These are phyloP conservation scores for Arthrobotrys musiformis DNA, from an alignment of 2,329 filamentous ascomycete species.

Conservation along the genomic window DNA sequence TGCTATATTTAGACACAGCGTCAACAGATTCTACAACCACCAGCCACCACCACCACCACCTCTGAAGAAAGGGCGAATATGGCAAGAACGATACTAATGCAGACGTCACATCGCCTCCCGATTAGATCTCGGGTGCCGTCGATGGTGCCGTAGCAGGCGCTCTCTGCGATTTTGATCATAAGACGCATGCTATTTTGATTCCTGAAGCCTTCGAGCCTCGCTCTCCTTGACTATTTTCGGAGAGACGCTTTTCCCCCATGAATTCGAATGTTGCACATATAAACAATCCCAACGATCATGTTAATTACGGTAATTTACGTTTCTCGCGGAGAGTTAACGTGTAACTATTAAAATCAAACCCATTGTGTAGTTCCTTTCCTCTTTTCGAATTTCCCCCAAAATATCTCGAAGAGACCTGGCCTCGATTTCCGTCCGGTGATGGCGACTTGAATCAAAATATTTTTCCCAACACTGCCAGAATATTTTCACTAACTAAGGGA, in stretches of 20 bases:
- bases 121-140: constrained; percentile 12
- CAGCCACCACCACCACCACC: constrained; percentile 1
- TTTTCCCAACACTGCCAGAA: constrained; percentile 25
- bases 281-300: not conserved
- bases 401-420: constrained; percentile 34
- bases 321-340: constrained; percentile 17
- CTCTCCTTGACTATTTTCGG: constrained; percentile 35
- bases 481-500: constrained; percentile 10
- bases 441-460: constrained; percentile 38
- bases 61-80: not conserved
- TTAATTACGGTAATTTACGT: constrained; percentile 38
- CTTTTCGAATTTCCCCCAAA: constrained; percentile 1
- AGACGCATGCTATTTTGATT: not conserved
- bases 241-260: no score
- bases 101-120: constrained; percentile 45
- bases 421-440: constrained; percentile 46
- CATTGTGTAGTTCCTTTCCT: not conserved
- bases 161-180: constrained; percentile 27
- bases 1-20: constrained; percentile 52
- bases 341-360: constrained; percentile 22
- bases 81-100: not conserved
- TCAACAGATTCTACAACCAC: constrained; percentile 42
- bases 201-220: not conserved
- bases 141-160: constrained; percentile 24
- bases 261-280: not conserved